These are phyloP conservation scores for Acanthamoeba lenticulata DNA, from an alignment of 208 protist species.

Conservation along the genomic window DNA sequence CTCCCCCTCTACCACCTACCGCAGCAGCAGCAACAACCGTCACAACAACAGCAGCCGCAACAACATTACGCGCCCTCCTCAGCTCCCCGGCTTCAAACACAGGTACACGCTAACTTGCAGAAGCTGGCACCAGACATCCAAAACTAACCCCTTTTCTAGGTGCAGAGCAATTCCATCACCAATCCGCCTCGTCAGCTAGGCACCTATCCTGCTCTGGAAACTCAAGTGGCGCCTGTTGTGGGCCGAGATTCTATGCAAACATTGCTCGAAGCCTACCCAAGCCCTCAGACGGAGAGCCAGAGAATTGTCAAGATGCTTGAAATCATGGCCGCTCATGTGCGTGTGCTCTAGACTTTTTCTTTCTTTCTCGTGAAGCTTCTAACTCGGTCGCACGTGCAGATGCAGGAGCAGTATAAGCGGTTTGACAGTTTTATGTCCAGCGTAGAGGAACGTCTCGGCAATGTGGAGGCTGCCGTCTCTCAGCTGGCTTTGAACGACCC, in stretches of 20 bases:
- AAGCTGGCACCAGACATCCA: background rate
- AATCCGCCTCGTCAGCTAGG: background rate
- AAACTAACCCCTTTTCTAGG: background rate
- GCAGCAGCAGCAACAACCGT: background rate
- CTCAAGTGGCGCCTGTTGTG: background rate
- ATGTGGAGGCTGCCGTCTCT: background rate
- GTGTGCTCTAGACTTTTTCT: background rate
- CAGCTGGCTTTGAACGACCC: background rate
- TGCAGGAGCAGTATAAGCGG: background rate
- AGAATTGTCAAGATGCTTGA: background rate
- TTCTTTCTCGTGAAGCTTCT: background rate
- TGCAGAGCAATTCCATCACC: background rate
- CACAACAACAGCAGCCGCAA: background rate
- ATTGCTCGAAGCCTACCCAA: background rate
- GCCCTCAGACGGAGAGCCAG: background rate
- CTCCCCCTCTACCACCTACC: background rate
- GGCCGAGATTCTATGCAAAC: background rate
- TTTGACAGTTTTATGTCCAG: background rate
- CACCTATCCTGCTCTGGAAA: background rate
- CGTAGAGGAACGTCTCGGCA: background rate
- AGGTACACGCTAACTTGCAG: background rate
- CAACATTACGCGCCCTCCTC: background rate
- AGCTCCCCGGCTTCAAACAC: background rate
- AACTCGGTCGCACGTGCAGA: background rate
- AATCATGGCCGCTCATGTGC: background rate